Evolutionary conservation across 441 rosid species (phyloP), one percentile per base, ranked within the genome.

Genomic region (Raphanus hybrid): DNA sequence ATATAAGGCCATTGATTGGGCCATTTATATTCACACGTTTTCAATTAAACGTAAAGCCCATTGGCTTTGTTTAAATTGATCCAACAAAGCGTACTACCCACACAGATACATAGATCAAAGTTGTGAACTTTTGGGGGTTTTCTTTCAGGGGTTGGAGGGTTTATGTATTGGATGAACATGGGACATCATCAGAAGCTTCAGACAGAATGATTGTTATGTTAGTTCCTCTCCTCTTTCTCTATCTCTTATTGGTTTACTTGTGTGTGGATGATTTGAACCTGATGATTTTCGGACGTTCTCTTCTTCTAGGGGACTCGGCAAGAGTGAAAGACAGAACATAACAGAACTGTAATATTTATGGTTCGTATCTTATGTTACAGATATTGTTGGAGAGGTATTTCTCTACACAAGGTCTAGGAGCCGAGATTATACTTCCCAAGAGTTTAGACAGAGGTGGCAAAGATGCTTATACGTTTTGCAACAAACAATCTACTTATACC

Each of bases 101-200:
- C 45, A 2, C 5, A 18, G 7, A 8, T 1, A 23, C 2, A 63
- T 27, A 8, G 61, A 41, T 41, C 0, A 20, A 64, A 32, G 5
- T 64, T 10, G 34, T 52, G 11, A 74, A 39, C 1, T 43, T 29
- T 1, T 5, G 8, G 64, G 54, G 18, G 2, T 2, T 5, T 7
- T 5, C 58, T 70, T 81, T 58, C 77, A 92, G 99, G 84, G 97
- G 99, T 43, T 89, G 90, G 92, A 88, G 98, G 70, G 97, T 95
- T 70, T 95, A 90, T 85, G 87, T 95, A 45, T 90, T 84, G 75
- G 93, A 95, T 86, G 99, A 95, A 75, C 92, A 92, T 80, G 91
- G 96, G 34, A 89, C 99, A 18, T 18, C 18, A 18, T 18, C 18
- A 18, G 18, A 18, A 18, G 18, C 18, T 18, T 18, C 18, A 18